Conservation (phyloP, 2,329 filamentous ascomycete genomes). For the Calonectria pauciramosa region DNA sequence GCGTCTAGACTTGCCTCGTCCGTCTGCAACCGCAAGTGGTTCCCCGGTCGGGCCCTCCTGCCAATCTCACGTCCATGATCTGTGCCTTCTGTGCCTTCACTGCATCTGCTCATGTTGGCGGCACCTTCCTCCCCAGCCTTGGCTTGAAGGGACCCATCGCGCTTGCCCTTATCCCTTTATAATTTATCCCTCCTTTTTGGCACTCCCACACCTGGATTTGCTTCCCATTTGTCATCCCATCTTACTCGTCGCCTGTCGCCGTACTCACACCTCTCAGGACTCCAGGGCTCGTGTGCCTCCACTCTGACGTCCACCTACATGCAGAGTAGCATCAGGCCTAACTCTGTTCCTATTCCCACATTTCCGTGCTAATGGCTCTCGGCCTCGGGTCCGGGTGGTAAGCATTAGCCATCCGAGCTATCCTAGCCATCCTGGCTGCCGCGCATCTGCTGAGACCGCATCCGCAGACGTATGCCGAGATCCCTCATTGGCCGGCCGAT, state of each 20-base stretch:
- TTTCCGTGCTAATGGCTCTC: conserved; percentile 8
- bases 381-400: not conserved
- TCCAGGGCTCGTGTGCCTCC: not conserved
- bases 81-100: not conserved
- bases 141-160: not conserved
- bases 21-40: not conserved
- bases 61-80: not conserved
- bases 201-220: not conserved
- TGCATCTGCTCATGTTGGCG: not conserved
- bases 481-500: conserved; percentile 5
- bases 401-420: conserved; percentile 7
- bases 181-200: not conserved
- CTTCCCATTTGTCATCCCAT: conserved; percentile 2
- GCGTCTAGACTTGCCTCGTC: conserved; percentile 4
- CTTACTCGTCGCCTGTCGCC: not conserved
- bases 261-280: not conserved
- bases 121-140: conserved; percentile 6
- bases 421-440: not conserved
- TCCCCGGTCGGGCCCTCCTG: not conserved
- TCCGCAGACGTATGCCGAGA: conserved; percentile 6
- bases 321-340: conserved; percentile 5
- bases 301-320: conserved; percentile 11
- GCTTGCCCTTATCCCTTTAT: not conserved
- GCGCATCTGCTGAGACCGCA: conserved; percentile 10
- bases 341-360: conserved; percentile 12